Conservation (phyloP, 768 basidiomycete genomes). For the Flagelloscypha sp. region DNA sequence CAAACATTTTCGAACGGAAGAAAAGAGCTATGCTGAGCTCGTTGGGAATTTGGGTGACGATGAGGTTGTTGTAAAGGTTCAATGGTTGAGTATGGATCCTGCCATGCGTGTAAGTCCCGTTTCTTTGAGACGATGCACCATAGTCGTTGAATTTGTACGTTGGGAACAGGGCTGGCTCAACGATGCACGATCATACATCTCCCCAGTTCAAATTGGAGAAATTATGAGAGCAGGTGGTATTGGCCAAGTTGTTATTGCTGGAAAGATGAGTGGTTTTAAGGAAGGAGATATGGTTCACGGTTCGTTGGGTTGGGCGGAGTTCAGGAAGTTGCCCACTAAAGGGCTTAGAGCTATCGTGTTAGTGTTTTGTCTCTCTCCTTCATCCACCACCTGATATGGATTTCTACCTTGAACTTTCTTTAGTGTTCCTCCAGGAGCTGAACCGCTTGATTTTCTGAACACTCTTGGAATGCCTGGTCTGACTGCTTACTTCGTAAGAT, state of each 20-base stretch:
- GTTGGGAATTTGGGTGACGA: conserved; percentile 39
- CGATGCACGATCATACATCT: conserved; percentile 36
- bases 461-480: conserved; percentile 74
- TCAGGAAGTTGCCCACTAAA: too few relatives aligned
- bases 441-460: conserved; percentile 72
- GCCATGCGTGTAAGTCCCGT: conserved; percentile 63
- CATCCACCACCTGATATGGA: too few relatives aligned
- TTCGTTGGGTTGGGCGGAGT: too few relatives aligned
- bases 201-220: conserved; percentile 36
- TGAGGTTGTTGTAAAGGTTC: conserved; percentile 67
- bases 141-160: neutral
- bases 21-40: conserved; percentile 40
- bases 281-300: conserved; percentile 68
- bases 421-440: conserved; percentile 52
- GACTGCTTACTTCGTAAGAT: conserved; percentile 82
- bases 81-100: conserved; percentile 78
- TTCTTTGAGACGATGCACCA: neutral
- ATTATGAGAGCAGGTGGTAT: conserved; percentile 70
- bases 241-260: conserved; percentile 55
- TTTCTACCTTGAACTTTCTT: conserved; percentile 1
- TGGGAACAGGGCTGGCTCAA: conserved; percentile 55
- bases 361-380: too few relatives aligned
- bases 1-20: conserved; percentile 63
- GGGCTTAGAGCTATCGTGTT: too few relatives aligned
- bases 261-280: conserved; percentile 43